phyloP scores from a whole-genome alignment of 139 green algal genomes.

The Chlorella sorokiniana region DNA sequence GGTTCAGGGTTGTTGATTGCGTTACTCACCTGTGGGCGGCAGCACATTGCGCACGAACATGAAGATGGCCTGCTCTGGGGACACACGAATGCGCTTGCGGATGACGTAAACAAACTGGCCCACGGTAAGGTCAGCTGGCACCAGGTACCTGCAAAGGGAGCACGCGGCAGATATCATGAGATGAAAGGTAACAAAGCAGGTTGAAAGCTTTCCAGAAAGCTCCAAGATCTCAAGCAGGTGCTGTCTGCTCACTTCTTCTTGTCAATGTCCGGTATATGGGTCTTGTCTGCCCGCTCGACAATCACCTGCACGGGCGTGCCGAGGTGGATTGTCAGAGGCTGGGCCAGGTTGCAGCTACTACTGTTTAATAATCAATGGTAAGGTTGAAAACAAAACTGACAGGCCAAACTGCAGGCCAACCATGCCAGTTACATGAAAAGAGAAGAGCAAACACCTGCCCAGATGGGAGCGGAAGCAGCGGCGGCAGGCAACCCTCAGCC shows the following conservation, averaged over 20 bases:
- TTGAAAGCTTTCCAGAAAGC: background rate
- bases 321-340: background rate
- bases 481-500: background rate
- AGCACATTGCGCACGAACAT: constrained; percentile 98
- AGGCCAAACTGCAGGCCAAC: no score
- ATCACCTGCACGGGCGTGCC: constrained; percentile 83
- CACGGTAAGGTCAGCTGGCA: constrained; percentile 95
- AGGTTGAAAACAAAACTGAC: no score
- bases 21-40: constrained; percentile 84
- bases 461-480: no score
- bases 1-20: background rate
- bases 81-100: constrained; percentile 96
- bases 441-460: no score
- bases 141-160: constrained; percentile 90
- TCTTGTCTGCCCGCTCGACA: constrained; percentile 95
- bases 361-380: background rate
- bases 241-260: constrained; percentile 96
- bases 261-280: constrained; percentile 98
- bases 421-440: no score
- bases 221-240: background rate
- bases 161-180: background rate
- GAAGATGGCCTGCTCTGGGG: constrained; percentile 98
- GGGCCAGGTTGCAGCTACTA: background rate
- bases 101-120: constrained; percentile 99
- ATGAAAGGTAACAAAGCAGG: background rate